Evolutionary conservation across 2,329 filamentous ascomycete genomes (phyloP).

Genomic region (Ophiostoma sp.): DNA sequence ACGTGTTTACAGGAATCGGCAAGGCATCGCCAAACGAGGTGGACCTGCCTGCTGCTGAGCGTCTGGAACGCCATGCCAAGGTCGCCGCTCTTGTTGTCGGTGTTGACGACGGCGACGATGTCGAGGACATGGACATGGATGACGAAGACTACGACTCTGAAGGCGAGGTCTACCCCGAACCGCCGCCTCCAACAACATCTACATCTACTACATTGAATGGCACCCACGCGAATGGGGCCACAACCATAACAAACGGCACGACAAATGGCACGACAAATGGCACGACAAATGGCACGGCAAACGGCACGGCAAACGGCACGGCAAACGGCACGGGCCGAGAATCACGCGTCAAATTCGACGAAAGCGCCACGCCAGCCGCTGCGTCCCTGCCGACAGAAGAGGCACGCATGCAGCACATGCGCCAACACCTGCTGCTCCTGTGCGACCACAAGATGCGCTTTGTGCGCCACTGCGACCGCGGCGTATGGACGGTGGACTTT

Average conservation of each 20-base stretch:
- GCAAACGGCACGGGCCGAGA: not conserved
- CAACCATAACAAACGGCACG: too few relatives aligned
- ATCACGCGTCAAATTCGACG: constrained; percentile 47
- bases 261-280: constrained; percentile 17
- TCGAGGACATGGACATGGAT: constrained; percentile 33
- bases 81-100: constrained; percentile 28
- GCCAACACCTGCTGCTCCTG: constrained; percentile 68
- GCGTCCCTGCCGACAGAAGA: constrained; percentile 30
- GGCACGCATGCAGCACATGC: constrained; percentile 54
- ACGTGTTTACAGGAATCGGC: constrained; percentile 54
- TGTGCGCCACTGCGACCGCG: constrained; percentile 61
- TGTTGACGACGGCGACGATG: constrained; percentile 35
- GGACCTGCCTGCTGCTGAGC: constrained; percentile 45
- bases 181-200: not conserved
- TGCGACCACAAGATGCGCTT: constrained; percentile 65
- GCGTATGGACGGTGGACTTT: constrained; percentile 82
- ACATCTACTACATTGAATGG: constrained; percentile 12
- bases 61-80: constrained; percentile 36
- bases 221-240: constrained; percentile 4
- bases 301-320: constrained; percentile 26
- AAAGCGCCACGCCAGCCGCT: constrained; percentile 31
- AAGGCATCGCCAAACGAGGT: constrained; percentile 46
- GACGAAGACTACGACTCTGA: constrained; percentile 32
- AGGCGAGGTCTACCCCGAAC: constrained; percentile 23
- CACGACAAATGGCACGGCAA: constrained; percentile 25